Base-by-base conservation (phyloP, 352 stramenopile species). In the Phytophthora pisi region DNA sequence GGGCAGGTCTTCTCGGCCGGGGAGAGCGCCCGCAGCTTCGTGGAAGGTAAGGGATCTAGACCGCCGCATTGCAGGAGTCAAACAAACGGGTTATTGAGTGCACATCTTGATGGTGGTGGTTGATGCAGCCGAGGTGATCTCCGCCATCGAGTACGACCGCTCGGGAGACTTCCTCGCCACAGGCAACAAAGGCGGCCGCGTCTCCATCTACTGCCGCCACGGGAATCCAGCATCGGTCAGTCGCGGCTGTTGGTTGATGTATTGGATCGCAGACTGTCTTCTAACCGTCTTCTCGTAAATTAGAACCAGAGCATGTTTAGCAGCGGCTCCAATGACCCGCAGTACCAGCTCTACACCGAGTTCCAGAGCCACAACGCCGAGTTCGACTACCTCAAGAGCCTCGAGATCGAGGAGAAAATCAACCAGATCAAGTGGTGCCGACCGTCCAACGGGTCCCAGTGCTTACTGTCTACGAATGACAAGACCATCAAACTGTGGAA, bases 401-500 rank as follows among this genome's bases (percentile, higher is more conserved):
- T 99, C 5, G 96, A 99, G 62, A 99, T 99, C 64, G 96, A 99
- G 66, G 96, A 98, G 69, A 98, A 98, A 64, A 98, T 99, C 72
- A 99, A 99, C 75, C 84, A 98, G 52, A 98, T 99, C 74, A 96
- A 97, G 68, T 99, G 94, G 91, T 98, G 92, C 62, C 77, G 82
- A n/a, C 74, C 83, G 8, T 89, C 82, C 43, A 96, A 93, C 71
- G 92, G 95, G 54, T 86, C 92, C n/a, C 78, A 96, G 49, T 98
- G 97, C 56, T 68, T 99, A 45, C 82, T 99, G 42, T 96, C 90
- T 10, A 98, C 96, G 18, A 99, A 99, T 75, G 95, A 99, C 82
- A 99, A 99, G 79, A 99, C 96, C 30, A 97, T 99, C 68, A 99
- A 99, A 77, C 77, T 99, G 24, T 99, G 96, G 96, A 98, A 97